Evolutionary conservation across 208 protist genomes (phyloP), one percentile per base, ranked within the genome.

Genomic region (Leishmania lainsoni): DNA sequence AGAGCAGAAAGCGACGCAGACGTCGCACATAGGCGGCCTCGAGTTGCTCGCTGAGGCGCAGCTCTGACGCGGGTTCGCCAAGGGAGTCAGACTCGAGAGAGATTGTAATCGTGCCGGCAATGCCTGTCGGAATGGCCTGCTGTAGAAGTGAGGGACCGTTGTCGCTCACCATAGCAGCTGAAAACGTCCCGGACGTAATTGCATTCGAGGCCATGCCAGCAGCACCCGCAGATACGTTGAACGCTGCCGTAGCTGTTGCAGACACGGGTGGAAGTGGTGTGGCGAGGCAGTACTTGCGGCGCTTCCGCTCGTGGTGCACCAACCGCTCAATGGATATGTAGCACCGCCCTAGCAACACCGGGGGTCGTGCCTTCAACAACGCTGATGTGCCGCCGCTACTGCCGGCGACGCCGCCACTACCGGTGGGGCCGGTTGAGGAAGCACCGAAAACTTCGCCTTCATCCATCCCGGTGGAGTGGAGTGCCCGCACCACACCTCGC

Each of bases 61-160:
- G 75, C 8, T 81, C 49, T 1, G 4, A 52, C 0, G 80, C 29
- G 22, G 77, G 39, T 65, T 95, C 87, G 45, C 93, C 91, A 16
- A 91, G 84, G 32, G 76, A 76, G 65, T 97, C 91, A 32, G 89
- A 89, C 58, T 90, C 81, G 29, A 97, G 87, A 17, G 92, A 89
- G 42, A 97, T 81, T 70, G 86, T 87, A 66, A 97, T 84, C 16
- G 87, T 93, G 2, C 94, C 94, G 12, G 88, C 79, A 49, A 97
- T 83, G 4, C 91, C 92, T 14, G 61, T 54, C 6, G 89, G 88
- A 17, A 84, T 45, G n/a, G 72, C 58, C 35, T 79, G 74, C 8
- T 77, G 61, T 10, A 81, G 76, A n/a, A 90, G 65, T 26, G 80
- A 86, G 17, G 85, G 73, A 8, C 78, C 80, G 1, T 76, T 66